Evolutionary conservation across 768 basidiomycete genomes (phyloP).

Genomic region (Auricularia heimuer): DNA sequence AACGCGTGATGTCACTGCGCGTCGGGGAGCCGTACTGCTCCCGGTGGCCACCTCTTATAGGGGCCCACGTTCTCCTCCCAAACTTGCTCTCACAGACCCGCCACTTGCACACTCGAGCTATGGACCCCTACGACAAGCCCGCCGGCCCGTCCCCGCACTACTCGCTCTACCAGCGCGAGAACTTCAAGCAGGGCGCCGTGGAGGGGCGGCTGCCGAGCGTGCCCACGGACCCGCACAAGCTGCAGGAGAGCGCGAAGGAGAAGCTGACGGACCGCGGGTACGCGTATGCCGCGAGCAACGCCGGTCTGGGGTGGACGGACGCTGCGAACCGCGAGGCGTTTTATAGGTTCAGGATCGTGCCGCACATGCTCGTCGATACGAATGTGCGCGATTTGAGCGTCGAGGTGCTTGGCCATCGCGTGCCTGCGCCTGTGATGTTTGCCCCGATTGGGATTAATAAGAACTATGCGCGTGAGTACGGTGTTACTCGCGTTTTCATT

Average conservation of each 20-base stretch:
- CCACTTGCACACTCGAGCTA: constrained; percentile 9
- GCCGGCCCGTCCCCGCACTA: constrained; percentile 39
- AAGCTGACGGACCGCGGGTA: constrained; percentile 37
- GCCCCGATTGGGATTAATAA: constrained; percentile 51
- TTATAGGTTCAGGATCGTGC: constrained; percentile 45
- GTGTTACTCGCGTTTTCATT: background rate
- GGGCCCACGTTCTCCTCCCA: background rate
- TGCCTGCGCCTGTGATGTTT: constrained; percentile 43
- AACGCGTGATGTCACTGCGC: too few species aligned
- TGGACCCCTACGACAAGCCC: constrained; percentile 41
- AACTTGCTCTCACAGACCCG: background rate
- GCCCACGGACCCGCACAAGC: constrained; percentile 34
- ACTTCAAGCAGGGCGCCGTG: constrained; percentile 33
- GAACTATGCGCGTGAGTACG: constrained; percentile 26
- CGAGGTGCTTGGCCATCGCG: constrained; percentile 36
- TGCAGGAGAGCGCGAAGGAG: constrained; percentile 30
- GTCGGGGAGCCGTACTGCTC: too few species aligned
- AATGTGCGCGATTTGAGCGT: constrained; percentile 37
- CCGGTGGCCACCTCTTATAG: background rate
- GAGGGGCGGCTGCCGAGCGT: constrained; percentile 29
- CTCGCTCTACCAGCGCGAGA: constrained; percentile 40
- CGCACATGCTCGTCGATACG: constrained; percentile 45
- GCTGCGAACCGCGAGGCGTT: constrained; percentile 44
- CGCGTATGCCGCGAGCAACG: constrained; percentile 44
- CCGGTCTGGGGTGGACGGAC: constrained; percentile 43